Percentiles rank a stretch among this genome's conserved stretches.
Evolutionary conservation across 1,284 basidiomycete genomes (phyloP).

Genomic region (Fomitopsis betulina): DNA sequence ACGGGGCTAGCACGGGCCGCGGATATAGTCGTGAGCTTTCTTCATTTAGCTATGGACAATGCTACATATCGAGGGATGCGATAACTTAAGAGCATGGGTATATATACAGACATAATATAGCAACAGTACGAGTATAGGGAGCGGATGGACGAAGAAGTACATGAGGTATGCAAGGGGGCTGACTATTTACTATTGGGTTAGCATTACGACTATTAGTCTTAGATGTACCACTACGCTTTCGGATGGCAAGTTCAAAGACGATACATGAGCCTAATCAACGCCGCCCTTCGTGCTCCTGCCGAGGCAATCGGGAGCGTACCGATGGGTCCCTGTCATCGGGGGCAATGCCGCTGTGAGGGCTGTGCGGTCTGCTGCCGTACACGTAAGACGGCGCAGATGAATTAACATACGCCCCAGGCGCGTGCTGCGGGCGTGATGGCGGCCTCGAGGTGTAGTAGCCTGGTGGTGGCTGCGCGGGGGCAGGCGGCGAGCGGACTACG

Average conservation of each 20-base stretch:
- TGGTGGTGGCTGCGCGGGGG: not conserved
- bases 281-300: conserved; percentile 2
- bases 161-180: not conserved
- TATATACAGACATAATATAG: not conserved
- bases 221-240: not conserved
- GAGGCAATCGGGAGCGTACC: not conserved
- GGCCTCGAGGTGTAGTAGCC: not conserved
- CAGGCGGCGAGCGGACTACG: not conserved
- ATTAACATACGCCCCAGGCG: not conserved
- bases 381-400: not conserved
- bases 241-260: not conserved
- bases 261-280: conserved; percentile 1
- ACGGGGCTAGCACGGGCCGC: not conserved
- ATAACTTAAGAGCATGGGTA: not conserved
- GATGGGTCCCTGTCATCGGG: not conserved
- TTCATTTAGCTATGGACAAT: not conserved
- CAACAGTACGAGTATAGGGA: not conserved
- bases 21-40: not conserved
- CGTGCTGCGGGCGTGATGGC: not conserved
- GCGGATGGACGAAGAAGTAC: not conserved
- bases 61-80: not conserved
- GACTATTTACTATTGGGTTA: not conserved
- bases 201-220: not conserved
- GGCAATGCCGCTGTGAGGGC: not conserved
- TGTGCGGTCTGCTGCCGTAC: not conserved